Percentiles rank a stretch among this genome's conserved stretches.
Conservation (phyloP, 139 green algal genomes). For the Mesotaenium endlicherianum region DNA sequence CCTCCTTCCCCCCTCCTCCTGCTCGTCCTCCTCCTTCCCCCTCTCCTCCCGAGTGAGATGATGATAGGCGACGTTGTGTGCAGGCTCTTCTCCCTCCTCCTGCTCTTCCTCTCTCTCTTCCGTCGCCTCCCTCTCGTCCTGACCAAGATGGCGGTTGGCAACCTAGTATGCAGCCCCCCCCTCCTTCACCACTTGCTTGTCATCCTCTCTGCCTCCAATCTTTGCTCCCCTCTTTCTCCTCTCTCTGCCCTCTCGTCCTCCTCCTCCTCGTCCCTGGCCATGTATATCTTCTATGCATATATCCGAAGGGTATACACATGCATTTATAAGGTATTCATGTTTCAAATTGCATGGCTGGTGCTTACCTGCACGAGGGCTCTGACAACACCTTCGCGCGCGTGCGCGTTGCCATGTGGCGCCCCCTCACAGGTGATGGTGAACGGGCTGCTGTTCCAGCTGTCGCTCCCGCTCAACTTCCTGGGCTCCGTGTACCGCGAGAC, state of each 20-base stretch:
- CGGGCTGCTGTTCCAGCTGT: conserved; percentile 95
- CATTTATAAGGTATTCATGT: no score
- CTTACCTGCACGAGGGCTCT: no score
- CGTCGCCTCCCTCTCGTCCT: not conserved
- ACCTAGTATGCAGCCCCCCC: no score
- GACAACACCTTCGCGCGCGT: no score
- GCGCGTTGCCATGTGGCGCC: not conserved
- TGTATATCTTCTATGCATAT: no score
- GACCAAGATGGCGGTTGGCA: no score
- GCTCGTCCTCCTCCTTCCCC: no score
- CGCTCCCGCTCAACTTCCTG: conserved; percentile 97
- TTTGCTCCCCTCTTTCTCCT: not conserved
- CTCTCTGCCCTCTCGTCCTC: not conserved
- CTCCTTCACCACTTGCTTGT: not conserved
- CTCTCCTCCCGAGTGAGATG: no score
- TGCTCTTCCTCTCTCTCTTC: not conserved
- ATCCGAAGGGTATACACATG: no score
- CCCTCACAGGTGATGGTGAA: conserved; percentile 89
- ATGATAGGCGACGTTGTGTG: not conserved
- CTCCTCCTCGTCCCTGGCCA: not conserved
- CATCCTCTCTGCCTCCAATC: not conserved
- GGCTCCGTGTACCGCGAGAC: conserved; percentile 95
- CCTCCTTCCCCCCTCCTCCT: no score
- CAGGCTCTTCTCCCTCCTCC: not conserved
- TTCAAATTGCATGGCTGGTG: no score